phyloP scores from a whole-genome alignment of 164 flowering plant genomes.

The Kingdonia uniflora region DNA sequence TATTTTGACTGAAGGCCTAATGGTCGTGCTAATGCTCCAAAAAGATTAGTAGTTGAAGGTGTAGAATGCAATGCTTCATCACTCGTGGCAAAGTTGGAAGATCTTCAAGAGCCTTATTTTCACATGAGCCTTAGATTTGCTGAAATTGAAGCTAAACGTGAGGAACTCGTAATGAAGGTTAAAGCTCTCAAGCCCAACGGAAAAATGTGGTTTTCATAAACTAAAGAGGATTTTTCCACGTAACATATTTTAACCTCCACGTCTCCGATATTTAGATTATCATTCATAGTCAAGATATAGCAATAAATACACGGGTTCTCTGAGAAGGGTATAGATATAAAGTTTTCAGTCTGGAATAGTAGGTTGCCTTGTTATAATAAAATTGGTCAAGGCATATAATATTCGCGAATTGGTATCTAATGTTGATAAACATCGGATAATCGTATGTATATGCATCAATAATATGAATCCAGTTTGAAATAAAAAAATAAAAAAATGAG shows the following conservation, averaged over 20 bases:
- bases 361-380: too few relatives aligned
- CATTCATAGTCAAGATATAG: background rate
- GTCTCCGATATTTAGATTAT: constrained; percentile 3
- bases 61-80: constrained; percentile 31
- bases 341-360: background rate
- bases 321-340: background rate
- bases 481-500: too few relatives aligned
- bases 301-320: background rate
- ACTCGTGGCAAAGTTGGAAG: constrained; percentile 61
- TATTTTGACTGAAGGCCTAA: constrained; percentile 24
- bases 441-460: too few relatives aligned
- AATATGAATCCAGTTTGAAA: too few relatives aligned
- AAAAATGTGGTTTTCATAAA: constrained; percentile 54
- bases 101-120: constrained; percentile 69
- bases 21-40: constrained; percentile 13
- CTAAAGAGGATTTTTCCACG: background rate
- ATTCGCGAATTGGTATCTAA: too few relatives aligned
- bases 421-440: too few relatives aligned
- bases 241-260: too few relatives aligned
- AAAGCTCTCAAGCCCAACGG: constrained; percentile 29
- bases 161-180: constrained; percentile 84
- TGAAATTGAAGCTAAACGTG: constrained; percentile 75
- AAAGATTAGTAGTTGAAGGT: constrained; percentile 19
- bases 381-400: too few relatives aligned
- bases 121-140: constrained; percentile 87